Evolutionary conservation across 2,329 filamentous ascomycete genomes (phyloP).

Genomic region (Byssothecium circinans): DNA sequence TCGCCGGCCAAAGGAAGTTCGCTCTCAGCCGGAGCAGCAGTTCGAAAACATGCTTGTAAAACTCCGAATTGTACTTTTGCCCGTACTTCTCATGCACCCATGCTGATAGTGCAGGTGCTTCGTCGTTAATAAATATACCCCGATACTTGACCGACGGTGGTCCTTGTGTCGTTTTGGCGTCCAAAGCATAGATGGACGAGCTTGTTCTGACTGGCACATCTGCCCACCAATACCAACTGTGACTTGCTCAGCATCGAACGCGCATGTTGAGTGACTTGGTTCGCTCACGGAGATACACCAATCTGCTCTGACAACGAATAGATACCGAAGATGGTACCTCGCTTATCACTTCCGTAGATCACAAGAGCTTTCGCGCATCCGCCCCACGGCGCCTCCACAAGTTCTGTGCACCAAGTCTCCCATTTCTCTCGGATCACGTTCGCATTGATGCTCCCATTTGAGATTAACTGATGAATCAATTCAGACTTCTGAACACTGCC

Average conservation of each 20-base stretch:
- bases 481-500: too few species aligned
- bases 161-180: slow-evolving; percentile 56
- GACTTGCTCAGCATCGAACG: slow-evolving; percentile 62
- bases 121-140: slow-evolving; percentile 69
- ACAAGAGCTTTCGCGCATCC: slow-evolving; percentile 62
- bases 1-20: slow-evolving; percentile 72
- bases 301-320: slow-evolving; percentile 72
- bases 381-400: slow-evolving; percentile 59
- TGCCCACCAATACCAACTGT: slow-evolving; percentile 62
- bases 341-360: slow-evolving; percentile 64
- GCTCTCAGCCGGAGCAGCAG: slow-evolving; percentile 68
- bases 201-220: slow-evolving; percentile 58
- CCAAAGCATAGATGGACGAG: slow-evolving; percentile 57
- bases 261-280: too few species aligned
- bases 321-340: slow-evolving; percentile 67
- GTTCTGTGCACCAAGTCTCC: slow-evolving; percentile 64
- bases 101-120: slow-evolving; percentile 64
- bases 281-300: slow-evolving; percentile 64
- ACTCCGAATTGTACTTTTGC: slow-evolving; percentile 52
- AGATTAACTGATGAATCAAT: slow-evolving; percentile 6
- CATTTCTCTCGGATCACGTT: slow-evolving; percentile 60
- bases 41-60: slow-evolving; percentile 71
- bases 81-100: slow-evolving; percentile 56
- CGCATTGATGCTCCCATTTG: slow-evolving; percentile 52
- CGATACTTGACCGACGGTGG: slow-evolving; percentile 66